Conservation (phyloP, 208 protist species). For the Balamuthia mandrillaris region DNA sequence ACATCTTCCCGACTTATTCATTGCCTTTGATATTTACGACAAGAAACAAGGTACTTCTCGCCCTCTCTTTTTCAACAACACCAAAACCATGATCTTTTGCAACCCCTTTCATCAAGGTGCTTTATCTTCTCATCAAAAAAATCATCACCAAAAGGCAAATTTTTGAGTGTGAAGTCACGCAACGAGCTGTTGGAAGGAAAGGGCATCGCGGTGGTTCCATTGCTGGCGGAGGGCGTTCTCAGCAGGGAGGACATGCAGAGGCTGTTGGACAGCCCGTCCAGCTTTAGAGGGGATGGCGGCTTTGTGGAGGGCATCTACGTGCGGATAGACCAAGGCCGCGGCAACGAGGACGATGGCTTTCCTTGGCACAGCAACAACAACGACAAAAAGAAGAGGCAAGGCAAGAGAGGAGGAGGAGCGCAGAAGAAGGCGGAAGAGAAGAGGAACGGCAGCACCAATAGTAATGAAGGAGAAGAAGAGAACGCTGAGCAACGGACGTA, state of each 20-base stretch:
- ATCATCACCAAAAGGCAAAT: neutral
- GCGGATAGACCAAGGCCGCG: neutral
- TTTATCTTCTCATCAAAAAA: too few species aligned
- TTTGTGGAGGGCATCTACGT: slow-evolving; percentile 21
- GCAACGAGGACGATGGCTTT: neutral
- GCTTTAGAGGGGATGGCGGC: neutral
- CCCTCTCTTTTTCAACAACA: neutral
- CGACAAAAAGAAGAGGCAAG: neutral
- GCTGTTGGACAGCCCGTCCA: neutral
- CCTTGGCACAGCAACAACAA: neutral
- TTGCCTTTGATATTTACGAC: slow-evolving; percentile 38
- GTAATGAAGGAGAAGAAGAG: neutral
- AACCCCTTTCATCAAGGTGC: neutral
- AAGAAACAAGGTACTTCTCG: neutral
- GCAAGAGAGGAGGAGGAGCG: neutral
- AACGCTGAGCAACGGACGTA: neutral
- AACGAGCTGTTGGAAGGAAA: neutral
- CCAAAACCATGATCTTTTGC: neutral
- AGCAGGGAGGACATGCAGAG: neutral
- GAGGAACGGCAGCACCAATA: neutral
- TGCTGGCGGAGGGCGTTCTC: slow-evolving; percentile 3
- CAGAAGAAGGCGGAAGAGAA: neutral
- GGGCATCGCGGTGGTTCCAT: neutral
- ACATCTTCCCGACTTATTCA: neutral
- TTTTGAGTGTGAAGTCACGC: neutral